Conservation (phyloP, 352 stramenopile genomes). For the Saprolegnia diclina region DNA sequence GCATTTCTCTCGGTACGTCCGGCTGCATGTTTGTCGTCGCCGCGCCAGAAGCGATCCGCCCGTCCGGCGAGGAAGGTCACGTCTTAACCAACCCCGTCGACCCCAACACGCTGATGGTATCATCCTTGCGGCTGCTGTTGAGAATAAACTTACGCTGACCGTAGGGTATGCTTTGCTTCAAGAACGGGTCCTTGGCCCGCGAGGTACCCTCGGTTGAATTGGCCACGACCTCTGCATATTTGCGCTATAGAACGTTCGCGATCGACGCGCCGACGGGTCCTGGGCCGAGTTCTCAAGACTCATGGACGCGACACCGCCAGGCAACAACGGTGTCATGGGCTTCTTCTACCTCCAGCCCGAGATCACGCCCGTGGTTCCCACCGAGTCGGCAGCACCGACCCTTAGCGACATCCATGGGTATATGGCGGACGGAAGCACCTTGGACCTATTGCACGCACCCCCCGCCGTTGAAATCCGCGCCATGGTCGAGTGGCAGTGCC, state of each 20-base stretch:
- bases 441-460: constrained; percentile 27
- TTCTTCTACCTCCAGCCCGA: constrained; percentile 65
- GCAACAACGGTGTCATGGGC: constrained; percentile 42
- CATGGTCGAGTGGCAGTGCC: constrained; percentile 60
- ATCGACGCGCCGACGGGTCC: constrained; percentile 36
- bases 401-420: constrained; percentile 47
- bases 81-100: constrained; percentile 80
- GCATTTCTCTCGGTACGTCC: constrained; percentile 58
- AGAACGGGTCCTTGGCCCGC: constrained; percentile 72
- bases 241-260: constrained; percentile 35
- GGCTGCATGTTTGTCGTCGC: constrained; percentile 59
- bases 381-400: constrained; percentile 30
- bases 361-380: constrained; percentile 42
- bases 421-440: constrained; percentile 29
- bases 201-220: constrained; percentile 34
- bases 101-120: constrained; percentile 54
- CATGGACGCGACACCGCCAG: constrained; percentile 35
- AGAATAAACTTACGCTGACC: not conserved
- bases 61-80: constrained; percentile 62
- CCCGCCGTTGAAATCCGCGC: constrained; percentile 44
- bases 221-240: not conserved
- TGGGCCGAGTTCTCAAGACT: constrained; percentile 57
- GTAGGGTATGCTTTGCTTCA: constrained; percentile 83
- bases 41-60: constrained; percentile 36
- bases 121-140: not conserved